A percentile compares a stretch with the other conserved stretches of the same genome.
phyloP scores from a whole-genome alignment of 257 asterid genomes.

The Lantana camara region DNA sequence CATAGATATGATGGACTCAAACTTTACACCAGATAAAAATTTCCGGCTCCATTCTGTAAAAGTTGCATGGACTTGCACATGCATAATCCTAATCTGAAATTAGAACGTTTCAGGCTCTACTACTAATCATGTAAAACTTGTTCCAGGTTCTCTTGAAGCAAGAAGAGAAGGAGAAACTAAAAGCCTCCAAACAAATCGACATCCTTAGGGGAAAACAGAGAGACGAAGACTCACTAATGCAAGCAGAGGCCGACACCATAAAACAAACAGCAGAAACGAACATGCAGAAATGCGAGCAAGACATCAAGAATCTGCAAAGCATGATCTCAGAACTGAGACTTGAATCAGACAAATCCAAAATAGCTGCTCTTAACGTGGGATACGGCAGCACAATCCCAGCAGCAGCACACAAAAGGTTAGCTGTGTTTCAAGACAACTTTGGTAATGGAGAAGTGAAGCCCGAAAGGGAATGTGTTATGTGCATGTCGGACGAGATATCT shows the following conservation, averaged over 20 bases:
- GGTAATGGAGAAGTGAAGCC: conserved; percentile 38
- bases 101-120: background rate
- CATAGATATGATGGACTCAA: too few relatives aligned
- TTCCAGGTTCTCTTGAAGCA: conserved; percentile 59
- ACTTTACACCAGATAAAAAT: too few relatives aligned
- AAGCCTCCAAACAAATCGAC: conserved; percentile 22
- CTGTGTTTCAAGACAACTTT: conserved; percentile 46
- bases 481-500: conserved; percentile 65
- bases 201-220: conserved; percentile 40
- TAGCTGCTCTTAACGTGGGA: conserved; percentile 60
- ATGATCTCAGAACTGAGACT: conserved; percentile 49
- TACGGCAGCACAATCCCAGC: conserved; percentile 29
- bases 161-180: conserved; percentile 57
- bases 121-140: background rate
- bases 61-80: conserved; percentile 3
- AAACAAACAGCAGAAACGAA: conserved; percentile 43
- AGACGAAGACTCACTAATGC: conserved; percentile 33
- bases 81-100: background rate
- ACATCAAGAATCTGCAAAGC: conserved; percentile 41
- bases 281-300: conserved; percentile 38
- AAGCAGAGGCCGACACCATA: conserved; percentile 46
- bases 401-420: conserved; percentile 43
- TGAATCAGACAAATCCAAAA: conserved; percentile 46
- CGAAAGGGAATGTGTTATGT: conserved; percentile 91
- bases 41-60: too few relatives aligned